Percentiles rank a stretch among this genome's conserved stretches.
phyloP scores from a whole-genome alignment of 2,329 filamentous ascomycete genomes.

The Cryphonectria naterciae region DNA sequence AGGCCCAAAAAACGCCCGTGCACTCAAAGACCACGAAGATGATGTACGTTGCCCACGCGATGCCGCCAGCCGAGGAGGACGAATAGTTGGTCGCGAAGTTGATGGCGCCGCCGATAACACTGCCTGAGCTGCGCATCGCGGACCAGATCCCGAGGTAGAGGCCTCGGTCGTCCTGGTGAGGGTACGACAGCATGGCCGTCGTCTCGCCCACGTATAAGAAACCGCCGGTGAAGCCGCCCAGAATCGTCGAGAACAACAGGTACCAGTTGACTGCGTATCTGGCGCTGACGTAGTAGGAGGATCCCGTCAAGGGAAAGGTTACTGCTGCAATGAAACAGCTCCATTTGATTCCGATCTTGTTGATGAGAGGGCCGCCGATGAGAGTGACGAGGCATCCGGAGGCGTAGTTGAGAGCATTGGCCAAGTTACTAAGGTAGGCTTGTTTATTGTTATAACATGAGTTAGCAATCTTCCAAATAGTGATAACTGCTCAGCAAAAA shows the following conservation, averaged over 20 bases:
- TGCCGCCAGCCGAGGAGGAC: conserved; percentile 31
- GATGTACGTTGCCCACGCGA: conserved; percentile 39
- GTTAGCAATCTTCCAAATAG: not conserved
- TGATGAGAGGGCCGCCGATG: conserved; percentile 43
- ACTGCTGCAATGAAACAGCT: conserved; percentile 42
- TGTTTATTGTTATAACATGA: too few species aligned
- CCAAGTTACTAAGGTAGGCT: conserved; percentile 26
- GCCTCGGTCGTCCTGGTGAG: conserved; percentile 39
- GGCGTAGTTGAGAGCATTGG: conserved; percentile 26
- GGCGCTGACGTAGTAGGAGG: conserved; percentile 40
- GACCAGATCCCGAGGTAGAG: conserved; percentile 41
- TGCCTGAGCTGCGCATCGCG: conserved; percentile 40
- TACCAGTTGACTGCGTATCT: conserved; percentile 38
- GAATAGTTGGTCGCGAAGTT: conserved; percentile 38
- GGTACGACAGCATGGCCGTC: conserved; percentile 43
- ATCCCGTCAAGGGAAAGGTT: conserved; percentile 40
- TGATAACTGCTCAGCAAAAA: not conserved
- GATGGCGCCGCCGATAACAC: conserved; percentile 40
- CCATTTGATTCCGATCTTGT: conserved; percentile 44
- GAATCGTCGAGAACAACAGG: conserved; percentile 38
- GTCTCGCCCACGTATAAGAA: conserved; percentile 43
- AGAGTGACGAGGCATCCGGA: conserved; percentile 25
- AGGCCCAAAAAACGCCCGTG: conserved; percentile 38
- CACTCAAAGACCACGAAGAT: conserved; percentile 37
- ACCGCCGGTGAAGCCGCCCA: conserved; percentile 29